Base-by-base conservation (phyloP, 768 basidiomycete species). In the Tulasnella sp. region DNA sequence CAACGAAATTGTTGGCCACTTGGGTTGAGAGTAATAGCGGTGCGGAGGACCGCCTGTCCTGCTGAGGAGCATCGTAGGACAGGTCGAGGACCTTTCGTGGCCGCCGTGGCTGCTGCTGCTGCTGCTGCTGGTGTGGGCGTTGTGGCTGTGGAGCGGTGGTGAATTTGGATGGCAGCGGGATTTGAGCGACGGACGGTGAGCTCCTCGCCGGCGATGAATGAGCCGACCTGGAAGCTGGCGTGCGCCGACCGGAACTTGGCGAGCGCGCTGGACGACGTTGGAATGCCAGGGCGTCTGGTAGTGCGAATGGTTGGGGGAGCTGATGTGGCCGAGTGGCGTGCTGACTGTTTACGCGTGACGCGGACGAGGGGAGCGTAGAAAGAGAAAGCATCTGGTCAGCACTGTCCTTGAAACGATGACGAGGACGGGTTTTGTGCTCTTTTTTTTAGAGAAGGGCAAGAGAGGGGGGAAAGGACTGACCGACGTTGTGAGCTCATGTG, bases 401-500 rank as follows among this genome's bases (percentile, higher is more conserved):
- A 40, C 24, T 74, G 38, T 34, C 24, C 9, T 38, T n/a, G 36
- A 44, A 24, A 39, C 31, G 72, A 73, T 19, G 36, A n/a, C 58
- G 36, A 39, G 24, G 72, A 73, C 2, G 72, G n/a, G 31, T 39
- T 16, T 73, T 16, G 42, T 73, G 72, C 18, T n/a, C n/a, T n/a
- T 44, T 73, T 39, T 73, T 73, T 24, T 4, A 18, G 72, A 44
- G 34, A 36, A 18, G 38, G 36, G 24, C 27, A 39, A 3, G 72
- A 10, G 31, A 16, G 58, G 72, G 72, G 72, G 18, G 21, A 74
- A n/a, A n/a, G 72, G 42, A 74, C 72, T 74, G 72, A 74, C 72
- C 72, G 24, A 40, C 72, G 72, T 74, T 46, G 72, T n/a, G 72
- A 74, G 72, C 72, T 74, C 72, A 74, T 10, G 24, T 74, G 72